A percentile compares a stretch with the other conserved stretches of the same genome.
phyloP scores from a whole-genome alignment of 228 moss, liverwort and hornwort species.

The Sphagnum magellanicum region DNA sequence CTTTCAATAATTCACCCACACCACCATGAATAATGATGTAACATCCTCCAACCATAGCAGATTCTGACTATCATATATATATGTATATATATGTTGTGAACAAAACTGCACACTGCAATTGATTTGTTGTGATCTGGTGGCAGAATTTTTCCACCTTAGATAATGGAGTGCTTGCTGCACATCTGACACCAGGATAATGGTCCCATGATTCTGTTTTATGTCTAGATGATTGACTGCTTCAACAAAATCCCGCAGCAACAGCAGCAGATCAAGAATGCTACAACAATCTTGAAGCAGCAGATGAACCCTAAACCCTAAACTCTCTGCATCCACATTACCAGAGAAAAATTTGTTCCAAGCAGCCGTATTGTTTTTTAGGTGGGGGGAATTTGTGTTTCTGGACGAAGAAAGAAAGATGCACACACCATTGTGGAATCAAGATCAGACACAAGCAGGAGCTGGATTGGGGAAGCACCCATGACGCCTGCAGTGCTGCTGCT shows the following conservation, averaged over 20 bases:
- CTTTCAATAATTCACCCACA: background rate
- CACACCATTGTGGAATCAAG: slow-evolving; percentile 65
- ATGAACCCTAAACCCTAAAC: background rate
- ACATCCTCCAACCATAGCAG: background rate
- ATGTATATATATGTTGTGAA: background rate
- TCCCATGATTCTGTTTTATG: no score
- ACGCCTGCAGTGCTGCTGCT: background rate
- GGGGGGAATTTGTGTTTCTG: background rate
- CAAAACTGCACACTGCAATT: no score
- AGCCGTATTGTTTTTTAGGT: background rate
- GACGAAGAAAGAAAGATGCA: background rate
- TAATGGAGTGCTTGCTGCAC: no score
- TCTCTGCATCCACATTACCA: background rate
- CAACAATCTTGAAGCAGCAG: background rate
- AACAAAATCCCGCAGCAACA: background rate
- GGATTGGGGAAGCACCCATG: background rate
- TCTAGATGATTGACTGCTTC: no score
- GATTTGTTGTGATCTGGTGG: no score
- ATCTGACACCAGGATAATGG: no score
- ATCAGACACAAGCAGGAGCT: slow-evolving; percentile 67
- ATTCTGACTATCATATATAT: background rate
- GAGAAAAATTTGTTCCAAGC: background rate
- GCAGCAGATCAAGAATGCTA: background rate
- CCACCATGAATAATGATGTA: background rate
- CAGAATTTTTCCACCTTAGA: no score